Evolutionary conservation across 306 rosid species (phyloP), one percentile per base, ranked within the genome.

Genomic region (Ochetophila trinervis): DNA sequence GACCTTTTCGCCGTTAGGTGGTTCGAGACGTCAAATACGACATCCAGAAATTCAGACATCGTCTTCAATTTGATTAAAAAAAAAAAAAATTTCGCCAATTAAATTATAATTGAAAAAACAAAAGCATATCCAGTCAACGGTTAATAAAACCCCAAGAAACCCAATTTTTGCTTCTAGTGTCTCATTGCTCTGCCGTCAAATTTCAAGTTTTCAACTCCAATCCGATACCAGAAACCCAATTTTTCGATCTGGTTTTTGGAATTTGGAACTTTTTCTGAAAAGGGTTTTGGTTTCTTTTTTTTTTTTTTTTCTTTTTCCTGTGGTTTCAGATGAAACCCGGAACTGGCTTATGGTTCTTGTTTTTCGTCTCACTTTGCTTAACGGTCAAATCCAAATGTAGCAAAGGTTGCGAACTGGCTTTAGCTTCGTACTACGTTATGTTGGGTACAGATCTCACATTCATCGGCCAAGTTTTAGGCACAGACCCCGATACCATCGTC

Each of bases 391-490:
- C 97, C 6, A 70, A 65, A 24, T 91, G 96, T 71, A 42, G 71
- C 6, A 66, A 62, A 36, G 73, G 72, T 13, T 91, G 97, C 76
- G 78, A 27, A 11, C 23, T 77, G 68, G 97, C 97, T 70, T 55
- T 86, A 49, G 97, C 86, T 65, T 91, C 95, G 1, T 85, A 81
- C 70, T 72, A 45, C 44, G 44, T 80, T 1, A 12, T 15, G 70
- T 5, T 8, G 2, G 4, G 1, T 0, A 5, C 79, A 21, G 0
- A 4, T n/a, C 21, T 90, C 0, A 0, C 21, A 3, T 19, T 42
- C 6, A 34, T 85, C 17, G 21, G 78, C 0, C 0, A 8, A 6
- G 16, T 59, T 8, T 62, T 86, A 76, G 0, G 36, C 17, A 34
- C 76, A 8, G 22, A 4, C 10, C 47, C 10, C 16, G 75, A 56